Conservation (phyloP, 768 basidiomycete species). For the Steccherinum ochraceum region DNA sequence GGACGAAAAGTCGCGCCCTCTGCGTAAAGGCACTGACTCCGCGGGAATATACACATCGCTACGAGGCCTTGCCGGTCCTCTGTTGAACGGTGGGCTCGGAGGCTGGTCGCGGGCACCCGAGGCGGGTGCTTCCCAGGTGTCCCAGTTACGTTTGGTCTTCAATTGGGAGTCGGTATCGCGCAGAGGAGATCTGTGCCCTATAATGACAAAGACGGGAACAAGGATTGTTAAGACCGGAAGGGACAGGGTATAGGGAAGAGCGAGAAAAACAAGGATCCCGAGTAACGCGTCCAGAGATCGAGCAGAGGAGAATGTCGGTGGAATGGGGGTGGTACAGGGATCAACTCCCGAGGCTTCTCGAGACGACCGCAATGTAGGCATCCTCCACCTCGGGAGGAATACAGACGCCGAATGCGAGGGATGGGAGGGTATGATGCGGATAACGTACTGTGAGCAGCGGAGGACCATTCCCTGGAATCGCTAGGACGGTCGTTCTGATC, state of each 20-base stretch:
- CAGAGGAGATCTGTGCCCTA: slow-evolving; percentile 44
- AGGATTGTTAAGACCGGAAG: slow-evolving; percentile 27
- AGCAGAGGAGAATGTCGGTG: slow-evolving; percentile 27
- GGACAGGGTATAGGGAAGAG: slow-evolving; percentile 24
- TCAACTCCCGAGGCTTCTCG: slow-evolving; percentile 41
- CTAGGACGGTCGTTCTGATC: slow-evolving; percentile 14
- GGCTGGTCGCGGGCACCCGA: slow-evolving; percentile 11
- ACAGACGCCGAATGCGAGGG: slow-evolving; percentile 33
- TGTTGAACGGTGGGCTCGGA: neutral
- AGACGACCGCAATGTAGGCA: slow-evolving; percentile 23
- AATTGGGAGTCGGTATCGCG: slow-evolving; percentile 27
- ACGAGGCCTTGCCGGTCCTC: neutral
- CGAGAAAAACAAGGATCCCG: slow-evolving; percentile 33
- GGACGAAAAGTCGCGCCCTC: slow-evolving; percentile 13
- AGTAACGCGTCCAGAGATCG: slow-evolving; percentile 36
- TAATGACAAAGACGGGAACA: slow-evolving; percentile 32
- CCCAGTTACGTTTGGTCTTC: slow-evolving; percentile 7
- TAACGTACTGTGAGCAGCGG: slow-evolving; percentile 49
- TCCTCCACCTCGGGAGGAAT: slow-evolving; percentile 28
- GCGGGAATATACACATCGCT: neutral
- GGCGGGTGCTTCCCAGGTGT: slow-evolving; percentile 11
- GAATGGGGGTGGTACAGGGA: slow-evolving; percentile 27
- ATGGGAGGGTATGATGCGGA: slow-evolving; percentile 44
- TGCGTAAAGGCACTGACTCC: slow-evolving; percentile 15
- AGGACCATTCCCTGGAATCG: slow-evolving; percentile 19